Base-by-base conservation (phyloP, 306 rosid genomes). In the Medicago lupulina region DNA sequence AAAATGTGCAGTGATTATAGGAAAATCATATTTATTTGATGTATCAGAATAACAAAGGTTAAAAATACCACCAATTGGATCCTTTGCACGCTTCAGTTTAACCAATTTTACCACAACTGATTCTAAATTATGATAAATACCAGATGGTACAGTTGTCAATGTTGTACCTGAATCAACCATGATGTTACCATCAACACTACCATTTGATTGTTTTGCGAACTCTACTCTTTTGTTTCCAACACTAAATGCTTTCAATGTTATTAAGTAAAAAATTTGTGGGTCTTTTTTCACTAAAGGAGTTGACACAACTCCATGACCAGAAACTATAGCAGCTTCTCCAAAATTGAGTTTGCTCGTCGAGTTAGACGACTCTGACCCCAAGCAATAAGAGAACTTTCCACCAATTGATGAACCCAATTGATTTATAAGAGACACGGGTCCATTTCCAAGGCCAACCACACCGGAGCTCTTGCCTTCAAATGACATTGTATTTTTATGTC, bases 401-500 rank as follows among this genome's bases (percentile, higher is more conserved):
- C 34, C 34, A 28, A 4, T 28, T 28, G 34, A 28, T 3, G 85
- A 1, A 6, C 38, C 63, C 50, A 91, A 1, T 11, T 85, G 97
- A 3, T 77, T 6, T 28, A 15, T n/a, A 5, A 91, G 83, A 0
- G 92, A 91, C 6, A 49, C 39, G 0, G 43, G 6, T 1, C 92
- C 88, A 0, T 70, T 40, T 3, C 89, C 92, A 0, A 91, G 85
- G 0, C 91, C 94, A 2, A 91, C 83, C 5, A 91, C 60, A 3
- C 94, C 97, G 0, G 92, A 83, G 0, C 64, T 19, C 1, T 8
- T 11, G 67, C 66, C 66, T 0, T 2, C 1, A 44, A 55, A 76
- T 0, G 23, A 0, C 3, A 7, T 39, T 0, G 1, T 41, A 17
- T 67, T 57, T 6, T 41, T 1, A 2, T 25, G 76, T 0, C 91